Percentiles rank a stretch among this genome's conserved stretches.
Evolutionary conservation across 352 stramenopile genomes (phyloP).

Genomic region (Thalassiosira pacifica): DNA sequence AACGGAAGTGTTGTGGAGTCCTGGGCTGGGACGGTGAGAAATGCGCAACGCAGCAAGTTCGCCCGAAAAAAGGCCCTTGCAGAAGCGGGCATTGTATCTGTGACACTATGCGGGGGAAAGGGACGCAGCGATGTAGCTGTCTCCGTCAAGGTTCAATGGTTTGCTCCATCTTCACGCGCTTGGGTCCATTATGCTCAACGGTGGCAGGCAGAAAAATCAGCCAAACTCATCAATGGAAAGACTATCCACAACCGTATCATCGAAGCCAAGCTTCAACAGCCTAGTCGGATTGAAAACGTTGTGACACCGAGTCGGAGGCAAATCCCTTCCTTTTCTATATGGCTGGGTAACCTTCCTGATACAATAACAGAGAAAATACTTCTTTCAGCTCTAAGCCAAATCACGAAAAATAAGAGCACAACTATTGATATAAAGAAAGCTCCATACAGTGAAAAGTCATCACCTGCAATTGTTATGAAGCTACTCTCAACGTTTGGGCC

Average conservation of each 20-base stretch:
- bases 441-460: slow-evolving; percentile 5
- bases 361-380: not conserved
- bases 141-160: slow-evolving; percentile 5
- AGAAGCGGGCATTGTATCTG: not conserved
- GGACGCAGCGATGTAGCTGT: not conserved
- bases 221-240: not conserved
- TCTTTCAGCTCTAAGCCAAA: not conserved
- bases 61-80: not conserved
- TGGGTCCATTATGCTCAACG: not conserved
- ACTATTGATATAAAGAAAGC: slow-evolving; percentile 5
- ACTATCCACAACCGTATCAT: not conserved
- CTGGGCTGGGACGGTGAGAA: not conserved
- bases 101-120: not conserved
- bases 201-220: not conserved
- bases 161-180: not conserved
- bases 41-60: not conserved
- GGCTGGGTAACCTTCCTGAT: not conserved
- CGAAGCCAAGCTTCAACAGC: not conserved
- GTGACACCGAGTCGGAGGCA: not conserved
- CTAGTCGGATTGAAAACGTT: not conserved
- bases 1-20: not conserved
- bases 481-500: slow-evolving; percentile 12
- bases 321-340: not conserved
- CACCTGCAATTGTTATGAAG: not conserved
- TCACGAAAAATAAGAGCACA: not conserved